Evolutionary conservation across 1,284 basidiomycete genomes (phyloP), one percentile per base, ranked within the genome.

Genomic region (Meira nashicola): DNA sequence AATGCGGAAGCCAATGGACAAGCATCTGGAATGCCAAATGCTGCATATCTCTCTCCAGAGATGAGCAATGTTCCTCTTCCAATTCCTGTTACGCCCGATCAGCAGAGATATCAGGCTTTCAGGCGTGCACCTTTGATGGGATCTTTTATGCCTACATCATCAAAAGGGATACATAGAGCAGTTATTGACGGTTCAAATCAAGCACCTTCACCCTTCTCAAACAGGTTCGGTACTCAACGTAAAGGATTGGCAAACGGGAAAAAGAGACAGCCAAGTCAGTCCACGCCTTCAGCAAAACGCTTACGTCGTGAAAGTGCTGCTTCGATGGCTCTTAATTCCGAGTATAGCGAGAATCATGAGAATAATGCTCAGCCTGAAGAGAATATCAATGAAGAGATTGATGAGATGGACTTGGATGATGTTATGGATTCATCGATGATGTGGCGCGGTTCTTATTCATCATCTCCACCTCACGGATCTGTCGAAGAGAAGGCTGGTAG

Each of bases 141-240:
- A 8, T 63, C 60, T 23, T 72, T 69, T 63, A 64, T 66, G 62
- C 70, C 59, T 3, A 55, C 59, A 8, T 58, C 59, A 15, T 37
- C 67, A 9, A 62, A 68, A 43, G 43, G 39, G 11, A 66, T 75
- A 2, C 74, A 77, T 50, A 71, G 76, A 12, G 76, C 76, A 10
- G 75, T 78, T 41, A 74, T 78, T 38, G 74, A 78, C 49, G 76
- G 76, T 1, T 71, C 70, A 5, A 59, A 59, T 33, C 68, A 70
- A 53, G 71, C 75, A 3, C 74, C 75, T 5, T 77, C 74, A 15
- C 74, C 74, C 4, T 77, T 77, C 49, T 67, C 67, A 3, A 63
- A 63, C 33, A 59, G 65, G 48, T 60, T 67, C 10, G 69, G 60
- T 17, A 44, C 66, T 19, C 67, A 74, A 62, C 65, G 66, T 55